Conservation (phyloP, 2,329 filamentous ascomycete species). For the Grosmannia serpens region DNA sequence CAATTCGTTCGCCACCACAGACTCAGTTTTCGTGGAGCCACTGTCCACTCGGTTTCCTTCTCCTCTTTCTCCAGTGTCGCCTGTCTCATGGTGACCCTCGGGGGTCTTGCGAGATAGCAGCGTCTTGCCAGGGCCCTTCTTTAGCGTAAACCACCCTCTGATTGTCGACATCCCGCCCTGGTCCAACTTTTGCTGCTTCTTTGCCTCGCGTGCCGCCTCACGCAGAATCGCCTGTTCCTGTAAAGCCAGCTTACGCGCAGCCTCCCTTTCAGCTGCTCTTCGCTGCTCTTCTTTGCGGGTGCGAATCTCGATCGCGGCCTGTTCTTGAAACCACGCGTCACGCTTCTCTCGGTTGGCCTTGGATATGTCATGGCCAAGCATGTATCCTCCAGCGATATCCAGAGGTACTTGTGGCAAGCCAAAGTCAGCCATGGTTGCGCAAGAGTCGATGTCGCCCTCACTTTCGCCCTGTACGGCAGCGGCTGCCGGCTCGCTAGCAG, state of each 20-base stretch:
- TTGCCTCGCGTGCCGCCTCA: not conserved
- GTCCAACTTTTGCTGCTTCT: not conserved
- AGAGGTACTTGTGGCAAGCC: not conserved
- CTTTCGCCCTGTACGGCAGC: not conserved
- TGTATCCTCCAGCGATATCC: conserved; percentile 3
- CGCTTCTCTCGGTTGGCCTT: conserved; percentile 7
- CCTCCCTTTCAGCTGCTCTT: not conserved
- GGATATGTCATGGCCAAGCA: conserved; percentile 1
- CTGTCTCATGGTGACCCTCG: not conserved
- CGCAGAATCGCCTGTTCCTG: not conserved
- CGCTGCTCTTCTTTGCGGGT: not conserved
- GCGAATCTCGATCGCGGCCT: not conserved
- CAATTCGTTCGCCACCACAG: not conserved
- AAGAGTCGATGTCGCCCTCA: not conserved
- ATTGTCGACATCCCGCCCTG: not conserved
- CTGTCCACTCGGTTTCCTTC: not conserved
- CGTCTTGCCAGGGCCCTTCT: conserved; percentile 5
- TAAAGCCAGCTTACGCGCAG: not conserved
- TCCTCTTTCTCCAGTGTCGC: not conserved
- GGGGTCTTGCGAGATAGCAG: conserved; percentile 5
- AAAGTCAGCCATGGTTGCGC: conserved; percentile 7
- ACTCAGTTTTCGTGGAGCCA: not conserved
- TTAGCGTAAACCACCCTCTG: conserved; percentile 9
- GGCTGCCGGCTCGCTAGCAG: not conserved
- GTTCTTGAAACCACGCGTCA: conserved; percentile 8